Conservation (phyloP, 2,329 filamentous ascomycete species). For the Xenosphaeropsis pyriputrescens region DNA sequence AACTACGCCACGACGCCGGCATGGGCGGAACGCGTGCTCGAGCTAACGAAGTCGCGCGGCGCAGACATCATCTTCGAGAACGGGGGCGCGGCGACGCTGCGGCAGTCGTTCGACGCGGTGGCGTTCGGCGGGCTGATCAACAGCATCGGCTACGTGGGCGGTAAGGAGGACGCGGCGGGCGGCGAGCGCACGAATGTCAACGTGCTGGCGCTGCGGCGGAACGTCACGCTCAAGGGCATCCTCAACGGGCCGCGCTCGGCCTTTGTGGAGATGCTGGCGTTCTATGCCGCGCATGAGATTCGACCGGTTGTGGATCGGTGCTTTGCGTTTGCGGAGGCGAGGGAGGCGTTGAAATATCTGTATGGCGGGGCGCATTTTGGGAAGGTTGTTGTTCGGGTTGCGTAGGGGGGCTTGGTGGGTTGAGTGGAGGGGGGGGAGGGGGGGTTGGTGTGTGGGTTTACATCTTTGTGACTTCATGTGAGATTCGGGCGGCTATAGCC, state of each 20-base stretch:
- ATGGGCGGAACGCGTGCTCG: slow-evolving; percentile 33
- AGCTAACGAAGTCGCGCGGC: slow-evolving; percentile 27
- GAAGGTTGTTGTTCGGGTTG: slow-evolving; percentile 24
- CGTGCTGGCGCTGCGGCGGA: slow-evolving; percentile 29
- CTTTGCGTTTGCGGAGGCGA: slow-evolving; percentile 30
- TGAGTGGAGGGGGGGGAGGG: no score
- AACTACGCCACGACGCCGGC: slow-evolving; percentile 37
- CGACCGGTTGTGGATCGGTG: slow-evolving; percentile 30
- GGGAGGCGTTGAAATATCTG: slow-evolving; percentile 30
- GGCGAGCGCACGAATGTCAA: slow-evolving; percentile 44
- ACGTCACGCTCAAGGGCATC: slow-evolving; percentile 36
- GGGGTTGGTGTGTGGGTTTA: no score
- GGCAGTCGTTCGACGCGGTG: slow-evolving; percentile 35
- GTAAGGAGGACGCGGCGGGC: slow-evolving; percentile 33
- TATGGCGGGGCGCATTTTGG: slow-evolving; percentile 32
- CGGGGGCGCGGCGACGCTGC: slow-evolving; percentile 34
- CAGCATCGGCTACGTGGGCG: slow-evolving; percentile 33
- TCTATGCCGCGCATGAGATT: slow-evolving; percentile 28
- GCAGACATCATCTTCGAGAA: slow-evolving; percentile 41
- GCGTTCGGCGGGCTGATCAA: slow-evolving; percentile 39
- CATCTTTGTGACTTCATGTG: no score
- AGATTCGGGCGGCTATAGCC: no score
- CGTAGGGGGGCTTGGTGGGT: no score
- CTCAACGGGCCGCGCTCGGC: slow-evolving; percentile 43
- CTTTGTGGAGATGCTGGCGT: slow-evolving; percentile 36